Evolutionary conservation across 2,329 filamentous ascomycete genomes (phyloP).

Genomic region (Bipolaris sorokiniana): DNA sequence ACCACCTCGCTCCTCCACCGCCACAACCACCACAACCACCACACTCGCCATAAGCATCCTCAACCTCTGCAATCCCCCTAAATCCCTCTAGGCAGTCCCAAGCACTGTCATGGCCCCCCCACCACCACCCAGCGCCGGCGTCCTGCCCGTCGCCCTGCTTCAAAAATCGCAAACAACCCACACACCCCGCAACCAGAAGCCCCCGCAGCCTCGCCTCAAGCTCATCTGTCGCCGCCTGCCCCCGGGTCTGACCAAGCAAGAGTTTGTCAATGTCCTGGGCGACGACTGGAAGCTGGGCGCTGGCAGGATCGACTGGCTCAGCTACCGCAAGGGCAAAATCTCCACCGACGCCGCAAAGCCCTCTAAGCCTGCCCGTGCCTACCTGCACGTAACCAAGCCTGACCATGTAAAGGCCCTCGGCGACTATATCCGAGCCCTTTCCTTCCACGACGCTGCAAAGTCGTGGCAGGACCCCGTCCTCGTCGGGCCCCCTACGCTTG

Average conservation of each 20-base stretch:
- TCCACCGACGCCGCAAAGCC: constrained; percentile 83
- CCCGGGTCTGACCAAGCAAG: constrained; percentile 79
- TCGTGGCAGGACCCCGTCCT: constrained; percentile 74
- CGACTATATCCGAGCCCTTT: constrained; percentile 69
- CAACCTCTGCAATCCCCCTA: too few species aligned
- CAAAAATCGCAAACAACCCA: constrained; percentile 42
- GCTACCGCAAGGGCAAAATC: constrained; percentile 75
- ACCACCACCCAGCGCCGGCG: constrained; percentile 47
- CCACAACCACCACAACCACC: constrained; percentile 13
- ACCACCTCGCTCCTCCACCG: constrained; percentile 4
- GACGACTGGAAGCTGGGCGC: constrained; percentile 80
- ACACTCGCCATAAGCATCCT: not conserved
- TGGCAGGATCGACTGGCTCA: constrained; percentile 84
- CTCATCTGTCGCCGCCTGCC: constrained; percentile 83
- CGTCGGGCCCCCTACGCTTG: constrained; percentile 77
- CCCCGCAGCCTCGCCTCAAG: constrained; percentile 73
- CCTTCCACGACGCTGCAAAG: constrained; percentile 83
- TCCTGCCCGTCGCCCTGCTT: constrained; percentile 47
- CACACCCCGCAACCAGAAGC: constrained; percentile 43
- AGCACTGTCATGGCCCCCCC: constrained; percentile 36
- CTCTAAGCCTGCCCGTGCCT: constrained; percentile 79
- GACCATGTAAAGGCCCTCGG: constrained; percentile 71
- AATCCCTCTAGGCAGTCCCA: too few species aligned
- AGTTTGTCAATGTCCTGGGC: constrained; percentile 75
- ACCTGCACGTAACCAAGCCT: constrained; percentile 78